phyloP scores from a whole-genome alignment of 1,139 yeast genomes.

The Casaregolazyma lundiana region DNA sequence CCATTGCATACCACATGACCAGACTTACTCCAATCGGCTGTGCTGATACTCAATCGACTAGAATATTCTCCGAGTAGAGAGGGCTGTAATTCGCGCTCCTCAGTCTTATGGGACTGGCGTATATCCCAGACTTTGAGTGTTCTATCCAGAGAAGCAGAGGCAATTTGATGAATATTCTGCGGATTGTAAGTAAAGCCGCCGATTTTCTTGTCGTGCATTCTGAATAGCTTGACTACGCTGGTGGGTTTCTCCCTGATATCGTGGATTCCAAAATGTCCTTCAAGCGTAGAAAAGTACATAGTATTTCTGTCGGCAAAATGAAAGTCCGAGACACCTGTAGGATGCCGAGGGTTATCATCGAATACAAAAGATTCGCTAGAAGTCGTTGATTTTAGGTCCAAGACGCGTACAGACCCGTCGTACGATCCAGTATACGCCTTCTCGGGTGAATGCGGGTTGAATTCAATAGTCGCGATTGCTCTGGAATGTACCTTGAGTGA shows the following conservation, averaged over 20 bases:
- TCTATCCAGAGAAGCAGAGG: constrained; percentile 85
- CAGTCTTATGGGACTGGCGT: constrained; percentile 45
- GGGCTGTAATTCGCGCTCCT: constrained; percentile 45
- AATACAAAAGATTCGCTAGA: constrained; percentile 49
- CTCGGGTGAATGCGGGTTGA: constrained; percentile 48
- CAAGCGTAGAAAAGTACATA: constrained; percentile 67
- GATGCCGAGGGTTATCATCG: constrained; percentile 27
- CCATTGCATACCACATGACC: constrained; percentile 87
- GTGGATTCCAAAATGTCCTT: constrained; percentile 69
- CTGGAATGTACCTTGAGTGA: constrained; percentile 73
- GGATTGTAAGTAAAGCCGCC: constrained; percentile 87
- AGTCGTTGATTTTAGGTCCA: constrained; percentile 57
- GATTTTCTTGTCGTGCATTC: constrained; percentile 77
- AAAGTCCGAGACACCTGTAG: constrained; percentile 44
- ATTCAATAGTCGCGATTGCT: constrained; percentile 58
- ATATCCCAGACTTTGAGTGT: constrained; percentile 84
- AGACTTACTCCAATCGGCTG: constrained; percentile 76
- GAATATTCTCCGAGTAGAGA: constrained; percentile 58
- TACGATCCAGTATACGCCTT: constrained; percentile 69
- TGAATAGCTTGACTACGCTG: constrained; percentile 39
- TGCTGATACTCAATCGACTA: constrained; percentile 75
- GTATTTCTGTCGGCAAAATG: constrained; percentile 50
- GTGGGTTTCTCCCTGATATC: constrained; percentile 53
- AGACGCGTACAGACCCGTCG: constrained; percentile 75
- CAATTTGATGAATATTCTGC: constrained; percentile 49